Evolutionary conservation across 2,329 filamentous ascomycete species (phyloP), one percentile per base, ranked within the genome.

Genomic region (Byssochlamys sp.): DNA sequence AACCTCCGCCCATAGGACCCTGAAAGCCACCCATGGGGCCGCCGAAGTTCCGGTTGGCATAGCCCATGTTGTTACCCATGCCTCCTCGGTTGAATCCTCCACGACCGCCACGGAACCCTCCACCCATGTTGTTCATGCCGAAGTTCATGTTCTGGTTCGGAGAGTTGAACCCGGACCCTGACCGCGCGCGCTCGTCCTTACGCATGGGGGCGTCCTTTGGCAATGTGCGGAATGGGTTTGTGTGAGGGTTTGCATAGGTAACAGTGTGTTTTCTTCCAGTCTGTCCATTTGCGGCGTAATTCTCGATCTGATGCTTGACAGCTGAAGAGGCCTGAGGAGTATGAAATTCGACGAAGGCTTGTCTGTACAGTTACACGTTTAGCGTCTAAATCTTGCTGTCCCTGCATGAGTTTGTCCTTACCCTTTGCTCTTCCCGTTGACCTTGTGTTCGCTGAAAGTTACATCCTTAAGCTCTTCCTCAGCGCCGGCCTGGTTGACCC

Each of bases 341-440:
- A 27, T 82, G 81, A 66, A 97, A 91, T 66, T 96, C 90, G 52
- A 97, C 78, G 68, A 91, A 97, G 4, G 87, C 90, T 78, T 87
- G 84, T 48, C 83, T 85, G 61, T 55, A 28, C 48, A 19, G 45
- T 14, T 11, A 54, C 57, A 49, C 62, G 53, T 59, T 62, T 52
- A 53, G 56, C 51, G 54, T 24, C 25, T 39, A 39, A 31, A 48
- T 55, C 27, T 11, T 31, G 26, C 10, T 10, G 19, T 53, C 26
- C 11, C 26, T 14, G 2, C 45, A 33, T 11, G 29, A 27, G 33
- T 24, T 25, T 53, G 14, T 24, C 74, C 85, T 62, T 80, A 95
- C 91, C 94, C 92, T 78, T 97, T 96, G 75, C 90, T 96, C 77
- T 99, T 99, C 65, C 94, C 94, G 65, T 99, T 99, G 53, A 97